Evolutionary conservation across 768 basidiomycete species (phyloP).

Genomic region (Lentinula raphanica): DNA sequence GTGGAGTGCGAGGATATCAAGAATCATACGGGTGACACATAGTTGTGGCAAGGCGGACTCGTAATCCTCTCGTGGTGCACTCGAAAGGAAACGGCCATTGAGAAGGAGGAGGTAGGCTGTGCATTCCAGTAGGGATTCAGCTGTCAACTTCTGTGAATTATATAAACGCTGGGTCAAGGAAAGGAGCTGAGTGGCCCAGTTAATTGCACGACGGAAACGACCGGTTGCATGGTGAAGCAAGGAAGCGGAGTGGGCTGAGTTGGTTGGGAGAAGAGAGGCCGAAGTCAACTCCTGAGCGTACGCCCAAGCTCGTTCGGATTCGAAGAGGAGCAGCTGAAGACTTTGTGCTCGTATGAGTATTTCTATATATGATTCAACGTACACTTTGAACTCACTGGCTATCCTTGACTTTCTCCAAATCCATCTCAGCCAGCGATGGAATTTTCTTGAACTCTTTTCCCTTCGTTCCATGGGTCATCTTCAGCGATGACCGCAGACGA

Average conservation of each 20-base stretch:
- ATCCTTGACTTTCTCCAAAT: conserved; percentile 65
- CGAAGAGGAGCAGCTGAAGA: conserved; percentile 79
- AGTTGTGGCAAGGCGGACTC: conserved; percentile 73
- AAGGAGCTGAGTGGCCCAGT: conserved; percentile 74
- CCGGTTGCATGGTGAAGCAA: conserved; percentile 73
- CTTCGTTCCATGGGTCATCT: conserved; percentile 65
- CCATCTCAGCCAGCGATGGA: conserved; percentile 45
- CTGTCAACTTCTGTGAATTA: conserved; percentile 43
- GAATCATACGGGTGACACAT: conserved; percentile 67
- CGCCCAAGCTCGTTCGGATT: conserved; percentile 90
- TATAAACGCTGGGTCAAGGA: conserved; percentile 69
- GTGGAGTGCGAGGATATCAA: conserved; percentile 59
- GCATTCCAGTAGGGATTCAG: conserved; percentile 60
- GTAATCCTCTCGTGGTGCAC: conserved; percentile 66
- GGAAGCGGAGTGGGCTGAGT: conserved; percentile 45
- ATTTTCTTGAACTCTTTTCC: conserved; percentile 87
- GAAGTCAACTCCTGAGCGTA: conserved; percentile 75
- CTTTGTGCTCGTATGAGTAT: conserved; percentile 30
- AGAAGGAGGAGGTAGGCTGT: conserved; percentile 76
- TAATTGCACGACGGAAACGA: conserved; percentile 72
- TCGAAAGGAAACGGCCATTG: conserved; percentile 67
- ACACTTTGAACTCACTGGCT: conserved; percentile 68
- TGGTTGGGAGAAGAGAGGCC: conserved; percentile 45
- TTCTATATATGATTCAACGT: background rate
- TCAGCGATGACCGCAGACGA: conserved; percentile 76